A percentile compares a stretch with the other conserved stretches of the same genome.
Conservation (phyloP, 495 filamentous ascomycete species). For the Aspergillus ostianus region DNA sequence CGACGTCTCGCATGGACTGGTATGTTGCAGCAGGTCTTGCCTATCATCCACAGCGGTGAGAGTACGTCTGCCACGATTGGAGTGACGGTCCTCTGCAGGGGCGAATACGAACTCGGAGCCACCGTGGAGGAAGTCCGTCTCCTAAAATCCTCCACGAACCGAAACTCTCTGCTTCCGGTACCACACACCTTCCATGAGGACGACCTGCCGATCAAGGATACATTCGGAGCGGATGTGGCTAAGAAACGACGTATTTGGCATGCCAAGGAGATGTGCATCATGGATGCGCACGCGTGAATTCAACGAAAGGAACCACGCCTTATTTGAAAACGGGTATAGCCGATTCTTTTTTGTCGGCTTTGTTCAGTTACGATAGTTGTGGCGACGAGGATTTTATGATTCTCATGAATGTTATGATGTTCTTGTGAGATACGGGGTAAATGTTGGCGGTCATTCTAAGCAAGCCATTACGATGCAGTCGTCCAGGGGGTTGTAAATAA, state of each 20-base stretch:
- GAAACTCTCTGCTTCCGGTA: slow-evolving; percentile 2
- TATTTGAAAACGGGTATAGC: neutral
- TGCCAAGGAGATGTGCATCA: slow-evolving; percentile 60
- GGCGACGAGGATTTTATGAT: neutral
- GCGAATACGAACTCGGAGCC: slow-evolving; percentile 79
- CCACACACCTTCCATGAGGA: slow-evolving; percentile 27
- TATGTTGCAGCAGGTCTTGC: slow-evolving; percentile 70
- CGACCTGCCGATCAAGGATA: slow-evolving; percentile 49
- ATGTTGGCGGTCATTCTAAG: neutral
- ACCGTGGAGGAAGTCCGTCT: slow-evolving; percentile 75
- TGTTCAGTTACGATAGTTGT: neutral
- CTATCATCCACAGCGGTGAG: slow-evolving; percentile 55
- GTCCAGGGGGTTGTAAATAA: neutral
- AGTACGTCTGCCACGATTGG: slow-evolving; percentile 57
- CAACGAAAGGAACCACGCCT: neutral
- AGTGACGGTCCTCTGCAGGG: slow-evolving; percentile 69
- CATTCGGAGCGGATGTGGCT: slow-evolving; percentile 54
- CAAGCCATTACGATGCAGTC: neutral
- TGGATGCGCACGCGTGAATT: slow-evolving; percentile 50
- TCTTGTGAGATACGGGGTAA: neutral
- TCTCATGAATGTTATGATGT: neutral
- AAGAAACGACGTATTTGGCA: slow-evolving; percentile 72
- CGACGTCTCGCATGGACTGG: slow-evolving; percentile 83
- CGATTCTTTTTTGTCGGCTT: neutral
- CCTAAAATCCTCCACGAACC: slow-evolving; percentile 19